Conservation (phyloP, 1,139 yeast species). For the Eremothecium sinecaudum region DNA sequence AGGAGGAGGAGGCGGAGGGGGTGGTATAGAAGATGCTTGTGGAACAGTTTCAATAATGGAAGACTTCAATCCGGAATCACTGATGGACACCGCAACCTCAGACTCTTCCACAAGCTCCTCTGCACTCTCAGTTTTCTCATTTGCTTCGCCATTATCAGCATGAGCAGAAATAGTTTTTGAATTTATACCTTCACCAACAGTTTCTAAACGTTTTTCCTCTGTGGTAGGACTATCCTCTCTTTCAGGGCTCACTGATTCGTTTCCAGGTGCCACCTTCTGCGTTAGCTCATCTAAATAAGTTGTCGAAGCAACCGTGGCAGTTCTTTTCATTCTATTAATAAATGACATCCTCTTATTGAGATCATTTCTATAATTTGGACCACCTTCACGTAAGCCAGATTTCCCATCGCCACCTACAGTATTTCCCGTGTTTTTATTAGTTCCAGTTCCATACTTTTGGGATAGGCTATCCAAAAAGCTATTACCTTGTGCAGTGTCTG, state of each 20-base stretch:
- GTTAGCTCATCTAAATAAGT: conserved; percentile 48
- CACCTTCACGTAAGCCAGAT: neutral
- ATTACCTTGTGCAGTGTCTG: conserved; percentile 16
- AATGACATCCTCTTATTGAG: conserved; percentile 22
- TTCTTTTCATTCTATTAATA: conserved; percentile 25
- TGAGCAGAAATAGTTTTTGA: no score
- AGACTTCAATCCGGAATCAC: no score
- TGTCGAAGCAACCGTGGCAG: conserved; percentile 11
- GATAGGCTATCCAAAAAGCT: conserved; percentile 25
- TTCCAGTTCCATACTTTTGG: conserved; percentile 29
- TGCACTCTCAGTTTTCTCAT: no score
- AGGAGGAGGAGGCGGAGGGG: conserved; percentile 1
- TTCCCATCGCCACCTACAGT: neutral
- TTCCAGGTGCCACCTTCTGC: conserved; percentile 36
- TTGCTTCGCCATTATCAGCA: no score
- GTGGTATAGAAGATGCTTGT: neutral
- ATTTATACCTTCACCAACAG: no score
- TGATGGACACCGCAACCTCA: no score
- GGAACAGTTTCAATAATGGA: no score
- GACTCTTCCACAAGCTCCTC: no score
- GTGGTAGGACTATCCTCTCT: neutral
- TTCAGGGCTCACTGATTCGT: no score
- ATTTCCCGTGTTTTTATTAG: conserved; percentile 8
- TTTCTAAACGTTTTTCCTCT: neutral
- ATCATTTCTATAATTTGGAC: conserved; percentile 9